Evolutionary conservation across 345 rosid species (phyloP), one percentile per base, ranked within the genome.

Genomic region (Anacardium occidentale): DNA sequence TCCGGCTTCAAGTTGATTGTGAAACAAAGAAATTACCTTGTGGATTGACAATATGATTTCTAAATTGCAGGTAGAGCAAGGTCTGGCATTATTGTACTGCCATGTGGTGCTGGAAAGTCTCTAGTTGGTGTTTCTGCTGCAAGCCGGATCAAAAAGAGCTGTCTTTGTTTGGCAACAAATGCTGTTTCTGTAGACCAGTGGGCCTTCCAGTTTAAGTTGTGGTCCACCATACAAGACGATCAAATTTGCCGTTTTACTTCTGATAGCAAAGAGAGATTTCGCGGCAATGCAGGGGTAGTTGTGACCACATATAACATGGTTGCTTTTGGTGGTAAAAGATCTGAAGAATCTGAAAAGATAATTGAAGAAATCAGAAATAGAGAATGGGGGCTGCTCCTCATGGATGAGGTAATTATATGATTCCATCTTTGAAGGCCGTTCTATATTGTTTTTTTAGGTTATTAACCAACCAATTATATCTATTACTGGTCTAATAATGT

Each of bases 21-120:
- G 32, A 59, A 21, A 59, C 24, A 15, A n/a, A 18, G 40, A 59
- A 47, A 48, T 47, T 45, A 25, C 51, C 59, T 34, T 21, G 37
- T 29, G 67, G 62, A 61, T 66, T 74, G 65, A 37, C 58, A 42
- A 48, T 32, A 29, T 61, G 20, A 58, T 70, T 71, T 72, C 66
- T 81, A 75, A 55, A 65, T 45, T 66, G 54, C 87, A 95, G 98
- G 99, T 74, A 83, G 99, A 81, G 98, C 99, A 59, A 89, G 99
- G 80, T 95, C 99, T 62, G 99, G 98, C 67, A 95, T 95, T 74
- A 95, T 95, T 68, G 98, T 95, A 59, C 84, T 95, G 42, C 99
- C 98, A 29, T 91, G 99, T 86, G 98, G 99, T 83, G 99, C 99
- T 21, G 99, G 99, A 77, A 95, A 95, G 81, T 92, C 98, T 62